Evolutionary conservation across 495 filamentous ascomycete species (phyloP), one percentile per base, ranked within the genome.

Genomic region (Schizothecium vesticola): DNA sequence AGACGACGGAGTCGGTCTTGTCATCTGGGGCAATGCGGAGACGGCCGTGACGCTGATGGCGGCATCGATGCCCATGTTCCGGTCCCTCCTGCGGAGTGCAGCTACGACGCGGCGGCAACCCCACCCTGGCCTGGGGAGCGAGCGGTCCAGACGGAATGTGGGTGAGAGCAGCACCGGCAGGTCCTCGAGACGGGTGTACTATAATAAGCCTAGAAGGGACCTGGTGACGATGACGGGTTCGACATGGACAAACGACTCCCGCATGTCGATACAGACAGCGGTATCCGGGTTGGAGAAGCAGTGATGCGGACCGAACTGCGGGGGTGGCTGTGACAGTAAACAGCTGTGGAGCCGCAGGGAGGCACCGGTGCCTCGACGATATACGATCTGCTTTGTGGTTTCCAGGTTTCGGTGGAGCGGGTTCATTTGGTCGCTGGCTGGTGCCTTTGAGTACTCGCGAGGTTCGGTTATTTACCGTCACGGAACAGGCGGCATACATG

Each of bases 21-120:
- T 76, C 8, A 76, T 73, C 9, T 75, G 73, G 73, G 72, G 70
- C 25, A 70, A 68, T 19, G 76, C 76, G 2, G 76, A 80, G 61
- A 66, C 74, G 10, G 70, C 75, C n/a, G 74, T 73, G 21, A 77
- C 75, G 3, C 77, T 80, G 55, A 75, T 78, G 68, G 78, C 77
- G 7, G 75, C 78, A 1, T 75, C 73, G 0, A 73, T 78, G 1
- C 78, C 78, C 10, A 72, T 78, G 63, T 59, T 80, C 43, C 73
- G 76, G 5, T 66, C 72, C n/a, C 65, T 78, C 16, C 64, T 76
- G 21, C 70, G 65, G 19, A 71, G 72, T 36, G 68, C 70, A 22
- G 63, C 65, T 0, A 57, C 61, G 7, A 26, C 55, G 21, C 29
- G 66, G 33, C 59, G 43, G 3, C 22, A 57, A 6, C 25, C 61